Percentiles rank a stretch among this genome's conserved stretches.
These are phyloP conservation scores for Ophiostoma sp. DNA, from an alignment of 2,329 filamentous ascomycete genomes.

Conservation along the genomic window DNA sequence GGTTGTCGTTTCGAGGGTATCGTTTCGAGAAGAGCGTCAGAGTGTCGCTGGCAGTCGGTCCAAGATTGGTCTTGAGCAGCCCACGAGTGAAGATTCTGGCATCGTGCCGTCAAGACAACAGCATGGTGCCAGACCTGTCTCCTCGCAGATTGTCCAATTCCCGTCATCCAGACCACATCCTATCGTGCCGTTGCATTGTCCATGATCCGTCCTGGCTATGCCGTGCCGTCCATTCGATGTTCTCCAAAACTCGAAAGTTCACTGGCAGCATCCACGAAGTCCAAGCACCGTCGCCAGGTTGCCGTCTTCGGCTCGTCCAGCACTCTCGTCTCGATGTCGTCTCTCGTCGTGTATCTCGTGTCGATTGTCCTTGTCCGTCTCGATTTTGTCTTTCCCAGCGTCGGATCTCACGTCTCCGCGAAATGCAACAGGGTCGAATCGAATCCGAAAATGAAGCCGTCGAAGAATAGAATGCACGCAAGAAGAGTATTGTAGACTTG, in stretches of 20 bases:
- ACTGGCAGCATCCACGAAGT: too few species aligned
- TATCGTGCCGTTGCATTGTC: not conserved
- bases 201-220: not conserved
- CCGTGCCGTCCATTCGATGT: not conserved
- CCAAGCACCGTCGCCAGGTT: not conserved
- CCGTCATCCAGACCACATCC: not conserved
- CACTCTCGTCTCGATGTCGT: not conserved
- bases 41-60: not conserved
- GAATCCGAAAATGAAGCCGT: not conserved
- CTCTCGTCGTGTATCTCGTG: not conserved
- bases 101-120: not conserved
- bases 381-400: not conserved
- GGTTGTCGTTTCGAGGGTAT: not conserved
- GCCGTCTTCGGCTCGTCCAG: not conserved
- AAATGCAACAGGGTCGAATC: not conserved
- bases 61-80: not conserved
- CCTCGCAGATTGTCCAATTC: too few species aligned
- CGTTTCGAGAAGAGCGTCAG: not conserved
- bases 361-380: not conserved
- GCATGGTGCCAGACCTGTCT: not conserved
- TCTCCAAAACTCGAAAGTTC: not conserved
- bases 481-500: constrained; percentile 34
- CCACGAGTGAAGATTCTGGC: not conserved
- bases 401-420: not conserved
- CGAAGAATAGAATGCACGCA: constrained; percentile 32